phyloP scores from a whole-genome alignment of 306 rosid genomes.

The Quercus aquifolioides region DNA sequence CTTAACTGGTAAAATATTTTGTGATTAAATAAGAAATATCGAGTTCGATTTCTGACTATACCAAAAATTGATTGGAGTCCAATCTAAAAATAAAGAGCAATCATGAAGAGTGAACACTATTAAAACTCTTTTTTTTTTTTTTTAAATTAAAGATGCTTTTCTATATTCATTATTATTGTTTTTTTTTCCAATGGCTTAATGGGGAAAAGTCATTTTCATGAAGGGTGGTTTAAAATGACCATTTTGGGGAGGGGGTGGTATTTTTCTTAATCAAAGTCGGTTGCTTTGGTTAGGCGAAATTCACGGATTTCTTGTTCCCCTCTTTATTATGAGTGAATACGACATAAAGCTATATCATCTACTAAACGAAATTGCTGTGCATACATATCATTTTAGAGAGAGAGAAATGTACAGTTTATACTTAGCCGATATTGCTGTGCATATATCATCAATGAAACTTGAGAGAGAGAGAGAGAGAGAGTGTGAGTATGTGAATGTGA shows the following conservation, averaged over 20 bases:
- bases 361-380: neutral
- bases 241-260: neutral
- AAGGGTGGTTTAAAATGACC: slow-evolving; percentile 17
- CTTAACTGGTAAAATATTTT: no score
- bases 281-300: slow-evolving; percentile 49
- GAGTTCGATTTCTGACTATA: no score
- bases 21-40: no score
- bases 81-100: no score
- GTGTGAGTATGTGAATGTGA: slow-evolving; percentile 22
- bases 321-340: slow-evolving; percentile 39
- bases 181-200: slow-evolving; percentile 17
- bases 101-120: rapidly evolving
- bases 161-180: neutral
- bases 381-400: neutral
- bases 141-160: neutral
- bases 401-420: no score
- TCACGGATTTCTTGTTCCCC: slow-evolving; percentile 39
- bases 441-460: neutral
- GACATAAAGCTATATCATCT: slow-evolving; percentile 42
- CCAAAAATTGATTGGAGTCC: rapidly evolving
- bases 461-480: slow-evolving; percentile 6
- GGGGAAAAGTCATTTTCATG: slow-evolving; percentile 33
- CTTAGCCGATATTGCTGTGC: neutral
- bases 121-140: no score
- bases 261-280: slow-evolving; percentile 4